A percentile compares a stretch with the other conserved stretches of the same genome.
These are phyloP conservation scores for Venturia nashicola DNA, from an alignment of 2,329 filamentous ascomycete genomes.

Conservation along the genomic window DNA sequence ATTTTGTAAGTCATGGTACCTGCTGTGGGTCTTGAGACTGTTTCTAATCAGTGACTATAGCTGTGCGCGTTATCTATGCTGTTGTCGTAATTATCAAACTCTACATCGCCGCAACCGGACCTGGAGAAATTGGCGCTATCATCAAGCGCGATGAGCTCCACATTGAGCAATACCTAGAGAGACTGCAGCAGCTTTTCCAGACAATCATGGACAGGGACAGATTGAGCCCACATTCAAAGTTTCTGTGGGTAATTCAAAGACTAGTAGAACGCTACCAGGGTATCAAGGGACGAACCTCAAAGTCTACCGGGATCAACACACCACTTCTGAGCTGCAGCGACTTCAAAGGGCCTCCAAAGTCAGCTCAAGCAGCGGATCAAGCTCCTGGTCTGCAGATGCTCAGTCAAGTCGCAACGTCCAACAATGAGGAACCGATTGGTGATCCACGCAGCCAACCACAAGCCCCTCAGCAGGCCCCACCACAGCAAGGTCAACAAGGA, in stretches of 20 bases:
- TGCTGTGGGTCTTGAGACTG: conserved; percentile 3
- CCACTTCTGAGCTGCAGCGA: conserved; percentile 1
- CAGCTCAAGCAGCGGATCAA: conserved; percentile 10
- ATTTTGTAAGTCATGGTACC: conserved; percentile 24
- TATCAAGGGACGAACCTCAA: conserved; percentile 12
- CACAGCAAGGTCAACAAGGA: conserved; percentile 4
- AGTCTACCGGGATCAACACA: conserved; percentile 13
- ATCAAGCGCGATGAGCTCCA: conserved; percentile 34
- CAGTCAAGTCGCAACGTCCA: conserved; percentile 23
- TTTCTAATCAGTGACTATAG: conserved; percentile 13
- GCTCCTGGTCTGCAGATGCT: conserved; percentile 23
- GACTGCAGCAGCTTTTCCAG: conserved; percentile 33
- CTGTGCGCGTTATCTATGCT: conserved; percentile 44
- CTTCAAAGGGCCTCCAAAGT: neutral
- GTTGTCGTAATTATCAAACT: conserved; percentile 48
- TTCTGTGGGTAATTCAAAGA: conserved; percentile 32
- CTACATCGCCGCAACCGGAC: conserved; percentile 41
- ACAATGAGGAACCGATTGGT: conserved; percentile 6
- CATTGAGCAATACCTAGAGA: conserved; percentile 35
- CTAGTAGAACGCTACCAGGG: conserved; percentile 9
- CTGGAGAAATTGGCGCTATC: conserved; percentile 36
- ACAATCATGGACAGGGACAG: conserved; percentile 27
- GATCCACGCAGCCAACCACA: neutral
- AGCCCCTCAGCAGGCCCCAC: neutral
- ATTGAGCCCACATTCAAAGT: conserved; percentile 34